Evolutionary conservation across 2,329 filamentous ascomycete species (phyloP), one percentile per base, ranked within the genome.

Genomic region (Hypoxylon rubiginosum): DNA sequence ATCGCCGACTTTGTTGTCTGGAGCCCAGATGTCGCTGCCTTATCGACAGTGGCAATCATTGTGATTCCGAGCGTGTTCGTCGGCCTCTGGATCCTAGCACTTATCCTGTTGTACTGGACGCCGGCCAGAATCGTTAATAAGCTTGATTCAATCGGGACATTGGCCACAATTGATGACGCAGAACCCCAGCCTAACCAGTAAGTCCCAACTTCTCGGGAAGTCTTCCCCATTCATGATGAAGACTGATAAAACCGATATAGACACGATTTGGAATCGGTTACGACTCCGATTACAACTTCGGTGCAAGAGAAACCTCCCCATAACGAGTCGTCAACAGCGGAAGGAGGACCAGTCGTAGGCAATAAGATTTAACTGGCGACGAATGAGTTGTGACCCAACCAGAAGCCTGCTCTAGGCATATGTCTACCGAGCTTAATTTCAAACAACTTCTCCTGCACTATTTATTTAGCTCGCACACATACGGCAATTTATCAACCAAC

Each of bases 1-100:
- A 64, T 70, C 13, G 68, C 55, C 26, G 71, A 72, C 45, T 76
- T 76, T 57, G 74, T 76, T 45, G 73, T 76, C 32, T 73, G 71
- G 70, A 72, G 64, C 39, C 43, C 61, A 24, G 73, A 76, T 28
- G 67, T 74, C 41, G 63, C 71, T 13, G 68, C 75, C 4, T 58
- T 77, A 17, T 75, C 73, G n/a, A 56, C 74, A 3, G 60, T 70
- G 43, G 58, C 72, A 10, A 69, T 75, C 45, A 72, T 74, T 50
- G 48, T 74, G 41, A 69, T 74, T 32, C 71, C 72, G 4, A 68
- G 61, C 15, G 36, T 74, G 46, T 67, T 71, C 9, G 46, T 73
- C 11, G 55, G 57, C 8, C 21, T 41, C 10, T 62, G 57, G 62
- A 9, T 61, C 13, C 10, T 66, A 4, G 36, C 51, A 4, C 17